These are phyloP conservation scores for Ehretia macrophylla DNA, from an alignment of 257 asterid species.

Conservation along the genomic window DNA sequence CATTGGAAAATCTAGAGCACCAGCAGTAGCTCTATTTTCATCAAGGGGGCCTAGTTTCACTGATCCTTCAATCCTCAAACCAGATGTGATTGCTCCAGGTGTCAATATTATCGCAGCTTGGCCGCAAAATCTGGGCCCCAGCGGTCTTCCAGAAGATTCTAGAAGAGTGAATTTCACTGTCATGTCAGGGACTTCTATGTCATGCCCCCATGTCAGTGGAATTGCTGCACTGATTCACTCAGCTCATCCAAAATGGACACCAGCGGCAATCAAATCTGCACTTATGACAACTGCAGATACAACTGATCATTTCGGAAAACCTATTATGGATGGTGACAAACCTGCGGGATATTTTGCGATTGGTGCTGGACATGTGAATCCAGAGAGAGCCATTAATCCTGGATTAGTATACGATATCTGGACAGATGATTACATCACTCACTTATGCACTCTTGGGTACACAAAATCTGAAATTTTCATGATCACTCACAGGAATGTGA, in stretches of 20 bases:
- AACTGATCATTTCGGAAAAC: constrained; percentile 54
- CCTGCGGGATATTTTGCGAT: constrained; percentile 69
- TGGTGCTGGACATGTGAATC: constrained; percentile 90
- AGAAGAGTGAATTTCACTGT: constrained; percentile 87
- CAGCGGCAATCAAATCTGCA: constrained; percentile 78
- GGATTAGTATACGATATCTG: constrained; percentile 71
- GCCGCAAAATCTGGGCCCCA: constrained; percentile 90
- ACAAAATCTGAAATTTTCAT: constrained; percentile 55
- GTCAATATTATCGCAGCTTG: constrained; percentile 92
- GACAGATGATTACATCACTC: constrained; percentile 59
- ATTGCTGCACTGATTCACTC: constrained; percentile 70
- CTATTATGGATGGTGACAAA: constrained; percentile 66
- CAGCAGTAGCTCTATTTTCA: constrained; percentile 82
- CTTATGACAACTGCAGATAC: constrained; percentile 83
- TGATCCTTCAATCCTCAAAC: constrained; percentile 79
- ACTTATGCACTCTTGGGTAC: constrained; percentile 68
- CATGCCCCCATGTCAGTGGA: constrained; percentile 90
- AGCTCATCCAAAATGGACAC: constrained; percentile 74
- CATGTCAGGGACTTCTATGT: constrained; percentile 97
- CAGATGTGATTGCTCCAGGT: constrained; percentile 89
- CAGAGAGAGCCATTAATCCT: constrained; percentile 65
- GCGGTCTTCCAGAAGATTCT: constrained; percentile 77
- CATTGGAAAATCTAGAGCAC: constrained; percentile 65
- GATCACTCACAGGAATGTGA: constrained; percentile 77
- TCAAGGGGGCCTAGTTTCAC: constrained; percentile 85